A percentile compares a stretch with the other conserved stretches of the same genome.
phyloP scores from a whole-genome alignment of 2,329 filamentous ascomycete species.

The Alternaria gansuensis region DNA sequence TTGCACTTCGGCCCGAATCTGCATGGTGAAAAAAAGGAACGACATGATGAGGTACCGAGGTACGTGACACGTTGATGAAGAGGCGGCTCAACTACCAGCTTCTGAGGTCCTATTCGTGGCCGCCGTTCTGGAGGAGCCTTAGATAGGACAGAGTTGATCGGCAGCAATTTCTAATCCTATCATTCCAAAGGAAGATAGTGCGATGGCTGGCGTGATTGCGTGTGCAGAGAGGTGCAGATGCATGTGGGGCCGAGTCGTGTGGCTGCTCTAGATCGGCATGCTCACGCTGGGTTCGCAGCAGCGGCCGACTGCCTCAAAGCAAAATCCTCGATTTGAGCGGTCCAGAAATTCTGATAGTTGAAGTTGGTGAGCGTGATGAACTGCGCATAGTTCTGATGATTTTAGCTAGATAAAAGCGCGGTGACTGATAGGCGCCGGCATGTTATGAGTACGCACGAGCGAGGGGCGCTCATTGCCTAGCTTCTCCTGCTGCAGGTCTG shows the following conservation, averaged over 20 bases:
- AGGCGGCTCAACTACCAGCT: background rate
- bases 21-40: background rate
- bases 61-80: too few species aligned
- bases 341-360: too few species aligned
- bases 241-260: background rate
- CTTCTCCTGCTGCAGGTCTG: too few species aligned
- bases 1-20: background rate
- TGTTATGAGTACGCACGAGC: too few species aligned
- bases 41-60: background rate
- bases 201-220: background rate
- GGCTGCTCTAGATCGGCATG: background rate
- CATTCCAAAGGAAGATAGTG: background rate
- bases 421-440: too few species aligned
- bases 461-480: too few species aligned
- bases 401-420: too few species aligned
- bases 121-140: background rate
- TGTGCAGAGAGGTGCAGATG: background rate
- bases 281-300: background rate
- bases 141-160: background rate
- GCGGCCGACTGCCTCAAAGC: too few species aligned
- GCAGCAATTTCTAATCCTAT: background rate
- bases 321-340: too few species aligned
- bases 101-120: background rate
- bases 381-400: too few species aligned
- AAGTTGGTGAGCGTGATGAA: too few species aligned